Percentiles rank a stretch among this genome's conserved stretches.
Evolutionary conservation across 331 rosid genomes (phyloP).

Genomic region (Malus hybrid): DNA sequence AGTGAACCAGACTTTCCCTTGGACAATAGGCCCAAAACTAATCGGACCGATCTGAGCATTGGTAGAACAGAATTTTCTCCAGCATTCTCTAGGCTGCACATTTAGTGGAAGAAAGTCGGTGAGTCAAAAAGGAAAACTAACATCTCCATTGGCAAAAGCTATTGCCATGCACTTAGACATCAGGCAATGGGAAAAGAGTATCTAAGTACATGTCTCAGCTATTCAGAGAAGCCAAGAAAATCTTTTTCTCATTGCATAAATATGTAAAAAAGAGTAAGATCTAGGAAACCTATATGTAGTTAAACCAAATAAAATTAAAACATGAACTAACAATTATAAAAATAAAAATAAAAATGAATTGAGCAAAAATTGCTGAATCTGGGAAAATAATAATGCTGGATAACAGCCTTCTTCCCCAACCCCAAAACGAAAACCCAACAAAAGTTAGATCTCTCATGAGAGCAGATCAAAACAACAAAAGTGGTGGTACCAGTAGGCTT

Average conservation of each 20-base stretch:
- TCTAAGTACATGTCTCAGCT: neutral
- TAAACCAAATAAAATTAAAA: neutral
- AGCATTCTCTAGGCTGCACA: constrained; percentile 89
- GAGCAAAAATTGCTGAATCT: neutral
- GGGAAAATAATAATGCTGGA: neutral
- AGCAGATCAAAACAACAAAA: neutral
- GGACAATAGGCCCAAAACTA: constrained; percentile 53
- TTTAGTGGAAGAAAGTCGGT: neutral
- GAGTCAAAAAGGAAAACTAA: constrained; percentile 1
- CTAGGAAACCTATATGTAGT: neutral
- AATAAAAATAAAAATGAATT: neutral
- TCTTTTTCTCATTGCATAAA: neutral
- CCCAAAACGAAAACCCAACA: neutral
- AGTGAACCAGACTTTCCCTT: constrained; percentile 33
- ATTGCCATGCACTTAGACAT: neutral
- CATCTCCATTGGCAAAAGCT: neutral
- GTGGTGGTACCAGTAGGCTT: neutral
- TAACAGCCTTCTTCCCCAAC: neutral
- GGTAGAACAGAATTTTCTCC: constrained; percentile 84
- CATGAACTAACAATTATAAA: neutral
- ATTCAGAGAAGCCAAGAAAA: neutral
- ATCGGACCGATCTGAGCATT: constrained; percentile 78
- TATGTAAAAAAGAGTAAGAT: neutral
- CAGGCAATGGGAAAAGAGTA: neutral
- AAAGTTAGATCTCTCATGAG: neutral